Evolutionary conservation across 495 filamentous ascomycete species (phyloP), one percentile per base, ranked within the genome.

Genomic region (Apiosordaria backusii): DNA sequence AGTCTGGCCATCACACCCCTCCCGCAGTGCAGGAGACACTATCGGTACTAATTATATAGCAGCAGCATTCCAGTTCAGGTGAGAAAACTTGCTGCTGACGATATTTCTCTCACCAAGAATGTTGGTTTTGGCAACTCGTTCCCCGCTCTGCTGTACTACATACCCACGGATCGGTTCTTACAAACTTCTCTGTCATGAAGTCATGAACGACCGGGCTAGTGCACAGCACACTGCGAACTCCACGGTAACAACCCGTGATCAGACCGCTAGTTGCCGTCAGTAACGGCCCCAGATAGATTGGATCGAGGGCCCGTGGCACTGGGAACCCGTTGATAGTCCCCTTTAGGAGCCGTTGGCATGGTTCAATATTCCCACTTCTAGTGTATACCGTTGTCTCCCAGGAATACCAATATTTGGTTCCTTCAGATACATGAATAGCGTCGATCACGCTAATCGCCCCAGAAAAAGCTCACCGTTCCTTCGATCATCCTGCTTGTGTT

Each of bases 31-130:
- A 63, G 7, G 25, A 57, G 40, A 50, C 18, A 23, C 52, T 55
- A 55, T 50, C 4, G 9, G 3, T 60, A 7, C 57, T 57, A 68
- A 61, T 26, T 61, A 67, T 67, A 67, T 50, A 50, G 22, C n/a
- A 53, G 50, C 52, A 55, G 21, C 58, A 45, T 45, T 45, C 35
- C 35, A 45, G 13, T 45, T 45, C 3, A 45, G 35, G 13, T 45
- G 35, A 45, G 35, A 45, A 45, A 45, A 45, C n/a, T 55, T 19
- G 10, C 21, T 6, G 2, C 18, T 18, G 18, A 18, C 52, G n/a
- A 23, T 54, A 6, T 55, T 55, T 23, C 21, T 55, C n/a, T 2
- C 52, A 55, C n/a, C n/a, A 16, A 50, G 40, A 6, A 50, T 16
- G 16, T 16, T 19, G 52, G 52, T 19, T 55, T 13, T 55, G 52